A percentile compares a stretch with the other conserved stretches of the same genome.
phyloP scores from a whole-genome alignment of 2,329 filamentous ascomycete genomes.

The Sphaerostilbella broomeana region DNA sequence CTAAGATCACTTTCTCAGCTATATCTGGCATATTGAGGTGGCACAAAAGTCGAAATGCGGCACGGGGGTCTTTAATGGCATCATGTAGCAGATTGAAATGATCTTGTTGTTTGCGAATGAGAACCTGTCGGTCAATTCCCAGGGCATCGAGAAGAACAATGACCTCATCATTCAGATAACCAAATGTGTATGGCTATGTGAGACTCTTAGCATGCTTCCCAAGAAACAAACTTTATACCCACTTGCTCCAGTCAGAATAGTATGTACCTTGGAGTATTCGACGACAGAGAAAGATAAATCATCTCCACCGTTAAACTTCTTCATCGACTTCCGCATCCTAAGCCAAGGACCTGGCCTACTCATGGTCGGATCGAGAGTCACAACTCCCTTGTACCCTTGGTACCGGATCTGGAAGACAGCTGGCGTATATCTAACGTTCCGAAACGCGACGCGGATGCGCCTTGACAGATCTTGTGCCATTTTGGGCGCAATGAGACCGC shows the following conservation, averaged over 20 bases:
- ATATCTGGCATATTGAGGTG: slow-evolving; percentile 27
- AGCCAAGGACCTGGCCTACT: slow-evolving; percentile 12
- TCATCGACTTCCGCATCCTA: slow-evolving; percentile 32
- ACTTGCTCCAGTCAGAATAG: neutral
- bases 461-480: slow-evolving; percentile 29
- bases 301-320: slow-evolving; percentile 33
- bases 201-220: neutral
- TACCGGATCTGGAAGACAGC: slow-evolving; percentile 37
- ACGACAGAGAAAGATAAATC: slow-evolving; percentile 33
- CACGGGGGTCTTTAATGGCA: slow-evolving; percentile 21
- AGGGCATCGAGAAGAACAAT: slow-evolving; percentile 33
- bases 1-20: slow-evolving; percentile 32
- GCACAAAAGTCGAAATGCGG: slow-evolving; percentile 31
- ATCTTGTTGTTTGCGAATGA: slow-evolving; percentile 30
- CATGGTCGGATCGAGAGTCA: slow-evolving; percentile 31
- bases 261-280: slow-evolving; percentile 32
- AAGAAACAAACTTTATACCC: too few species aligned
- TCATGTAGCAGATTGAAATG: slow-evolving; percentile 28
- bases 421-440: slow-evolving; percentile 31
- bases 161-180: slow-evolving; percentile 35
- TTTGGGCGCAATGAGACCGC: slow-evolving; percentile 29
- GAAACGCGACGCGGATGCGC: slow-evolving; percentile 27
- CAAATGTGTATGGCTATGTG: slow-evolving; percentile 33
- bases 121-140: slow-evolving; percentile 24
- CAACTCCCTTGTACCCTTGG: slow-evolving; percentile 36